These are phyloP conservation scores for Rhizoclosmatium globosum DNA, from an alignment of 192 early-diverging fungal genomes.

Conservation along the genomic window DNA sequence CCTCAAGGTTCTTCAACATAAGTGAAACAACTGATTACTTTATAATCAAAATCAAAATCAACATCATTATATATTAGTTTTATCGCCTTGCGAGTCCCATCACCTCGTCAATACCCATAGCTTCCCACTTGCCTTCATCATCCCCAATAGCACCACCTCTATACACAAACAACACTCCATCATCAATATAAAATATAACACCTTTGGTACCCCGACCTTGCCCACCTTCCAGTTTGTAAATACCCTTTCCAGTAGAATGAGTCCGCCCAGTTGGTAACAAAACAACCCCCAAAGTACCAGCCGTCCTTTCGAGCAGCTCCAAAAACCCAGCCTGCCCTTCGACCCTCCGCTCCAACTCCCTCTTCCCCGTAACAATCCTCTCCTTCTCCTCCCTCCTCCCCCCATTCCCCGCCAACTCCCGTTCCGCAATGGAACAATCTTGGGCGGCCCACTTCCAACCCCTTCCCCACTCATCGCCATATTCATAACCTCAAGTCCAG, in stretches of 20 bases:
- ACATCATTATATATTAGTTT: background rate
- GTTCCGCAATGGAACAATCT: slow-evolving; percentile 41
- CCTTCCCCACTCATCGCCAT: slow-evolving; percentile 42
- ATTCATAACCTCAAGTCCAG: slow-evolving; percentile 80
- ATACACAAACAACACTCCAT: slow-evolving; percentile 68
- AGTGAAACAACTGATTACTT: too few species aligned
- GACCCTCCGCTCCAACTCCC: slow-evolving; percentile 34
- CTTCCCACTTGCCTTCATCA: slow-evolving; percentile 59
- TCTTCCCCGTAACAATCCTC: slow-evolving; percentile 29
- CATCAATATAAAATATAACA: slow-evolving; percentile 66
- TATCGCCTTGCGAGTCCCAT: slow-evolving; percentile 41
- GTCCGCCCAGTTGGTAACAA: slow-evolving; percentile 59
- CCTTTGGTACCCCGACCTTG: slow-evolving; percentile 52
- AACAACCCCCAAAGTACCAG: slow-evolving; percentile 58
- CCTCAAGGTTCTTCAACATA: too few species aligned
- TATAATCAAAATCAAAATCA: too few species aligned
- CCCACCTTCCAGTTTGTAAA: slow-evolving; percentile 64
- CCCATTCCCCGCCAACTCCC: slow-evolving; percentile 26
- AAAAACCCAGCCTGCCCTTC: slow-evolving; percentile 55
- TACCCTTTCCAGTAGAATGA: slow-evolving; percentile 63
- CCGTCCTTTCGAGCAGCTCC: slow-evolving; percentile 66
- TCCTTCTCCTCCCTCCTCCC: background rate
- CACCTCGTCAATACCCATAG: slow-evolving; percentile 63
- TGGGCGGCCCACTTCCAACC: slow-evolving; percentile 41
- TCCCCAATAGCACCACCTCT: slow-evolving; percentile 38